Percentiles rank a stretch among this genome's conserved stretches.
These are phyloP conservation scores for Zygotorulaspora florentina DNA, from an alignment of 805 yeast species.

Conservation along the genomic window DNA sequence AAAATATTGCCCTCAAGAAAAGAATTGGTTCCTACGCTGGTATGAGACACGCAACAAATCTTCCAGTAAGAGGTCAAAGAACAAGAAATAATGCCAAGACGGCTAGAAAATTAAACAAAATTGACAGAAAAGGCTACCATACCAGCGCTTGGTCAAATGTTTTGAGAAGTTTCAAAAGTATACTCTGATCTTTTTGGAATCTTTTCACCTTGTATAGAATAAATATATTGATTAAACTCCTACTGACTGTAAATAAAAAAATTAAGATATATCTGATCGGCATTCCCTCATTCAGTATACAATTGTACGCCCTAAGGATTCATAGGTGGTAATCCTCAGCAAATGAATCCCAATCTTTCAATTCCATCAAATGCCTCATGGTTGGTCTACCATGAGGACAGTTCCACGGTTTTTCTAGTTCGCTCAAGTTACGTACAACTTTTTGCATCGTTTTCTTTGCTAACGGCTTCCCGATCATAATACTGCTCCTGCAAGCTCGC, in stretches of 20 bases:
- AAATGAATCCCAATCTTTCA: slow-evolving; percentile 45
- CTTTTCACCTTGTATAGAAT: neutral
- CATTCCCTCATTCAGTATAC: too few species aligned
- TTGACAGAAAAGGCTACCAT: slow-evolving; percentile 53
- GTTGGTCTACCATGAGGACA: slow-evolving; percentile 98
- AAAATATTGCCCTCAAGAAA: slow-evolving; percentile 75
- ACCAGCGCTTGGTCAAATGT: neutral
- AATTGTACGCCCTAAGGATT: neutral
- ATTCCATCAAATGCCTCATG: slow-evolving; percentile 78
- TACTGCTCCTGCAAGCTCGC: slow-evolving; percentile 91
- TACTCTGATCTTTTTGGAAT: neutral
- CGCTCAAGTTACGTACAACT: slow-evolving; percentile 65
- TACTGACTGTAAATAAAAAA: neutral
- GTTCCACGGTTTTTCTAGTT: slow-evolving; percentile 89
- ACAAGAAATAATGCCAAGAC: slow-evolving; percentile 89
- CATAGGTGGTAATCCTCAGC: slow-evolving; percentile 39
- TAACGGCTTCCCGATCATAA: slow-evolving; percentile 86
- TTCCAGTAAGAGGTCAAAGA: slow-evolving; percentile 84
- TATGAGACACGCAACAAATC: slow-evolving; percentile 78
- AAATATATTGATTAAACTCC: neutral
- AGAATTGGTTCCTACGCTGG: slow-evolving; percentile 84
- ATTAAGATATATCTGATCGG: neutral
- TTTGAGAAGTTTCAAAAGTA: neutral
- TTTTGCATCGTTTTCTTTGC: slow-evolving; percentile 54
- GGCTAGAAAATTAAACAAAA: slow-evolving; percentile 77